These are phyloP conservation scores for Candida tammaniensis DNA, from an alignment of 805 yeast genomes.

Conservation along the genomic window DNA sequence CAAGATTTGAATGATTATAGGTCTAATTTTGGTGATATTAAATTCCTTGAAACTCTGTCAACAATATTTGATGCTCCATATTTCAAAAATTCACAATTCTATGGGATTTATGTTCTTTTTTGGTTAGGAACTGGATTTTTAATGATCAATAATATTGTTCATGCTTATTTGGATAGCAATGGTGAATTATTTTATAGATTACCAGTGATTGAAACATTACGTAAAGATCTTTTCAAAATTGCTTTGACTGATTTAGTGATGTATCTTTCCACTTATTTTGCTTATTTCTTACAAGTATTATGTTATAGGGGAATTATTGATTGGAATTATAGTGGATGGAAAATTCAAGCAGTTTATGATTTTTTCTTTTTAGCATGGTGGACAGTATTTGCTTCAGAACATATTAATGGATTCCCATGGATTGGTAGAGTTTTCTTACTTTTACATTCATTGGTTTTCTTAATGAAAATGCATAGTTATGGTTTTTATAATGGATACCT, in stretches of 20 bases:
- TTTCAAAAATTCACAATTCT: conserved; percentile 50
- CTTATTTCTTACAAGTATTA: conserved; percentile 55
- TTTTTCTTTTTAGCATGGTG: conserved; percentile 50
- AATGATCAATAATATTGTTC: conserved; percentile 51
- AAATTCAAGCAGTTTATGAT: conserved; percentile 56
- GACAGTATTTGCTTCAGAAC: conserved; percentile 51
- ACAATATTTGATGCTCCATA: conserved; percentile 54
- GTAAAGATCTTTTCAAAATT: conserved; percentile 60
- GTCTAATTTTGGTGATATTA: conserved; percentile 56
- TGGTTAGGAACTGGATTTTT: conserved; percentile 68
- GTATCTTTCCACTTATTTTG: conserved; percentile 67
- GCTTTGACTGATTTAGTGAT: conserved; percentile 72
- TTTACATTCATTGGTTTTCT: conserved; percentile 77
- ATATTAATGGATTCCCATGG: conserved; percentile 68
- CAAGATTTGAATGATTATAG: conserved; percentile 22
- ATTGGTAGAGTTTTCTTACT: conserved; percentile 82
- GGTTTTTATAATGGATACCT: conserved; percentile 90
- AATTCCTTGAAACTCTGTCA: conserved; percentile 37
- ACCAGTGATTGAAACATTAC: conserved; percentile 56
- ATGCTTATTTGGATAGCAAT: conserved; percentile 43
- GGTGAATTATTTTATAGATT: conserved; percentile 46
- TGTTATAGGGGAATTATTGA: conserved; percentile 43
- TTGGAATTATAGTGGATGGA: conserved; percentile 71
- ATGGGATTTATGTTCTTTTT: conserved; percentile 77
- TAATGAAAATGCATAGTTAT: conserved; percentile 96